Conservation (phyloP, 2,329 filamentous ascomycete genomes). For the Aspergillus sp. region DNA sequence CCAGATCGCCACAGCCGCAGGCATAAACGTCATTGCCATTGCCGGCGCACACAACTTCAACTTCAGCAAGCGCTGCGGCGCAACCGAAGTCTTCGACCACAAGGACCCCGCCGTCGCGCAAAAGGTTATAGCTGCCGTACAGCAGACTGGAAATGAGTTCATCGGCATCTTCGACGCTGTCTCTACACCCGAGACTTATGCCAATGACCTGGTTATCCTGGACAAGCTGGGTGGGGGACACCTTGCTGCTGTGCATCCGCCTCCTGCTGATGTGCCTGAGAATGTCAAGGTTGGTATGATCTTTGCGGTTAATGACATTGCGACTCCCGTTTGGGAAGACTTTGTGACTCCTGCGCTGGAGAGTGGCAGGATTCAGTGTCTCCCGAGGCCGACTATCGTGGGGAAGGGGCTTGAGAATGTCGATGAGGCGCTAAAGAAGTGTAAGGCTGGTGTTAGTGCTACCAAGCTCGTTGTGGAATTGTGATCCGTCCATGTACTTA, state of each 20-base stretch:
- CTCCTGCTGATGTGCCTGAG: neutral
- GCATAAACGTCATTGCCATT: slow-evolving; percentile 40
- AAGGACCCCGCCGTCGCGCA: slow-evolving; percentile 26
- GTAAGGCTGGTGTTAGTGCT: slow-evolving; percentile 41
- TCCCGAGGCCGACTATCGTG: slow-evolving; percentile 38
- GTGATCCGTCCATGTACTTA: neutral
- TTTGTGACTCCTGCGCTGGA: slow-evolving; percentile 30
- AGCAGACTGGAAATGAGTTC: slow-evolving; percentile 16
- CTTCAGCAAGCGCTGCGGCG: slow-evolving; percentile 37
- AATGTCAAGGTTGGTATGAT: slow-evolving; percentile 13
- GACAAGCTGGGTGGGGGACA: slow-evolving; percentile 15
- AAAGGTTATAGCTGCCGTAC: slow-evolving; percentile 24
- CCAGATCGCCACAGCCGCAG: slow-evolving; percentile 43
- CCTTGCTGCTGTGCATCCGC: slow-evolving; percentile 7
- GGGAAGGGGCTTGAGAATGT: slow-evolving; percentile 40
- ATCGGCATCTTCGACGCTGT: slow-evolving; percentile 13
- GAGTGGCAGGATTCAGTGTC: slow-evolving; percentile 27
- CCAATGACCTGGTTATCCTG: slow-evolving; percentile 6
- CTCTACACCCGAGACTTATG: slow-evolving; percentile 1
- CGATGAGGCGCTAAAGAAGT: slow-evolving; percentile 37
- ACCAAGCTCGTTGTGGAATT: slow-evolving; percentile 36
- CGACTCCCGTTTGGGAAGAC: slow-evolving; percentile 27
- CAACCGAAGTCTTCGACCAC: slow-evolving; percentile 40
- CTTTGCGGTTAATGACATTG: slow-evolving; percentile 21
- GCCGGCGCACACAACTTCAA: slow-evolving; percentile 39